Percentiles rank a stretch among this genome's conserved stretches.
These are phyloP conservation scores for Colletotrichum zoysiae DNA, from an alignment of 2,329 filamentous ascomycete genomes.

Conservation along the genomic window DNA sequence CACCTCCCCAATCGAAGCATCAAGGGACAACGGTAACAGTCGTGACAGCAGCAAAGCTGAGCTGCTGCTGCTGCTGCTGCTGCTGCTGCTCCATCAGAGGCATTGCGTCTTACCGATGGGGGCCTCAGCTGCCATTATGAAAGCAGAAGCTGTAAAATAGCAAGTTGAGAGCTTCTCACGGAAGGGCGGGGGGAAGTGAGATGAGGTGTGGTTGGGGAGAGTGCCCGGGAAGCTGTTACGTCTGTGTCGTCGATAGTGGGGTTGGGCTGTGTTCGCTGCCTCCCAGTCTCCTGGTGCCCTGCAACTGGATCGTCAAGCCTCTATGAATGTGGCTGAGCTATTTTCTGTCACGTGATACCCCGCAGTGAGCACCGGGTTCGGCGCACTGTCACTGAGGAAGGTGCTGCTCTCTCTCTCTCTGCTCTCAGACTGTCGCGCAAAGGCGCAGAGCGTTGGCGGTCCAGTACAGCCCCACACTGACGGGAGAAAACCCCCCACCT, in stretches of 20 bases:
- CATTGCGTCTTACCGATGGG: conserved; percentile 64
- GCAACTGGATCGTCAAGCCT: conserved; percentile 37
- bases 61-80: conserved; percentile 1
- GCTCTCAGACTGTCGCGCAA: too few relatives aligned
- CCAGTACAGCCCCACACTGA: conserved; percentile 1
- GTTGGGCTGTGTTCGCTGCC: conserved; percentile 36
- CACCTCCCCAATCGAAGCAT: conserved; percentile 32
- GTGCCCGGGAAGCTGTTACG: conserved; percentile 41
- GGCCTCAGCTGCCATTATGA: conserved; percentile 66
- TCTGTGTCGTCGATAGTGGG: conserved; percentile 43
- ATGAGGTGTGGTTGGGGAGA: conserved; percentile 34
- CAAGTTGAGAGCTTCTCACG: conserved; percentile 46
- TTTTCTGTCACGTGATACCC: conserved; percentile 54
- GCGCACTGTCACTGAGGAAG: conserved; percentile 14
- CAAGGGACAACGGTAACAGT: conserved; percentile 4
- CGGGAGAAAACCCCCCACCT: conserved; percentile 4
- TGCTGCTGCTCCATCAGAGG: conserved; percentile 6
- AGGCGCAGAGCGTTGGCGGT: conserved; percentile 9
- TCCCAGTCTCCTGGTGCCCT: conserved; percentile 28
- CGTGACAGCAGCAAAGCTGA: conserved; percentile 1
- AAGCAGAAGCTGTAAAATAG: conserved; percentile 37
- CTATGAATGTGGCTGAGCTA: conserved; percentile 35
- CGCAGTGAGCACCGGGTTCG: conserved; percentile 43
- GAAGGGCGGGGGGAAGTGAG: conserved; percentile 44
- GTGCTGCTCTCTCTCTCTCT: not conserved